phyloP scores from a whole-genome alignment of 2,329 filamentous ascomycete genomes.

The Nemania sp. region DNA sequence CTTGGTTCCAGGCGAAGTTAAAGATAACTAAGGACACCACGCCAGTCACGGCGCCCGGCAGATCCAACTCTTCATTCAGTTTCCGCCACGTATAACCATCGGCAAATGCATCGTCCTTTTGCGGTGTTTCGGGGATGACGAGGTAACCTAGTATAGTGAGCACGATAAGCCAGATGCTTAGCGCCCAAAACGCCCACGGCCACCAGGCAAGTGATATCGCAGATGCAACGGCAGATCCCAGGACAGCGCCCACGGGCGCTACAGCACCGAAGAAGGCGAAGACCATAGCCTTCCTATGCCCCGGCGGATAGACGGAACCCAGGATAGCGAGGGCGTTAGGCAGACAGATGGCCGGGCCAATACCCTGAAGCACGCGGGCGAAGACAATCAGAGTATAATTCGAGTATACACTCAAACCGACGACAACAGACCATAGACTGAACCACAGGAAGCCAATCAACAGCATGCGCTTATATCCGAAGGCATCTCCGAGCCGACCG shows the following conservation, averaged over 20 bases:
- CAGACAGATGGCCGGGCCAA: conserved; percentile 56
- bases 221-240: conserved; percentile 29
- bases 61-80: conserved; percentile 32
- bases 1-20: conserved; percentile 66
- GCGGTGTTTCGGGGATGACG: conserved; percentile 32
- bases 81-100: conserved; percentile 24
- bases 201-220: conserved; percentile 36
- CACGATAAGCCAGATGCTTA: conserved; percentile 32
- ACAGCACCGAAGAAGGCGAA: conserved; percentile 39
- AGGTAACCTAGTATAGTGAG: conserved; percentile 30
- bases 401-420: conserved; percentile 48
- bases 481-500: conserved; percentile 53
- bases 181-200: conserved; percentile 37
- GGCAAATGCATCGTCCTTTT: conserved; percentile 24
- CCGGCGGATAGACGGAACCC: conserved; percentile 50
- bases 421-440: conserved; percentile 50
- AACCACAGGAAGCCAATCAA: conserved; percentile 54
- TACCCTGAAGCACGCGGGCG: conserved; percentile 51
- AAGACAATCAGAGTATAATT: conserved; percentile 45
- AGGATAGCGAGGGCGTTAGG: conserved; percentile 59
- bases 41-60: conserved; percentile 43
- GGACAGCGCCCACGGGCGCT: conserved; percentile 34
- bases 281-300: conserved; percentile 37
- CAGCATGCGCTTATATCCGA: conserved; percentile 53
- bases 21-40: conserved; percentile 57